Conservation (phyloP, 2,329 filamentous ascomycete genomes). For the Trichoderma arundinaceum region DNA sequence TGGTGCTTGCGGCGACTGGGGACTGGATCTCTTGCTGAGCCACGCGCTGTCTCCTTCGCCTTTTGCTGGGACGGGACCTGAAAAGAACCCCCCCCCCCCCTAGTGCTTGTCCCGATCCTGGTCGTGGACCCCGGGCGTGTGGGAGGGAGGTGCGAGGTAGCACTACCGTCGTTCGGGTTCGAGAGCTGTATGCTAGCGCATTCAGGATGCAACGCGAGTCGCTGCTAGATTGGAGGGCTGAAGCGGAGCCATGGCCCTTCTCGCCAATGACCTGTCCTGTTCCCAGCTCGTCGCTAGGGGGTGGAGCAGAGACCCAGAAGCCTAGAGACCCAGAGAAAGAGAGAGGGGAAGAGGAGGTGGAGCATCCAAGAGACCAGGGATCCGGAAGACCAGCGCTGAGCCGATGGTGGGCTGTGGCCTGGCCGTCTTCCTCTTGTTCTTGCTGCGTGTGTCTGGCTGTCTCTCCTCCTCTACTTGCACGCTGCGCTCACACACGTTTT, state of each 20-base stretch:
- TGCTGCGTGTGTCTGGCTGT: background rate
- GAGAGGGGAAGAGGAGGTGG: constrained; percentile 18
- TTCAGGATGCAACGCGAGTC: constrained; percentile 39
- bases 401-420: background rate
- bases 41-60: constrained; percentile 20
- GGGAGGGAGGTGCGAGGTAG: constrained; percentile 27
- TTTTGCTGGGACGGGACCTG: constrained; percentile 29
- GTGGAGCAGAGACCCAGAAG: constrained; percentile 5
- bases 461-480: background rate
- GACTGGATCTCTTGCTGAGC: constrained; percentile 11
- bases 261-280: constrained; percentile 12
- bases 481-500: background rate
- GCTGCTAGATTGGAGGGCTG: constrained; percentile 49
- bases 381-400: constrained; percentile 29
- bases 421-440: background rate
- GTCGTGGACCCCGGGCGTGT: constrained; percentile 24
- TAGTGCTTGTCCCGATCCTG: constrained; percentile 26
- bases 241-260: constrained; percentile 37
- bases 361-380: constrained; percentile 12
- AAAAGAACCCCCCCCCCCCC: constrained; percentile 10
- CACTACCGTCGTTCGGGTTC: constrained; percentile 34
- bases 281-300: constrained; percentile 14
- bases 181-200: constrained; percentile 35
- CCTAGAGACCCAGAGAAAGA: constrained; percentile 12
- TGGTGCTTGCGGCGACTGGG: constrained; percentile 18